These are phyloP conservation scores for Geosmithia putterillii DNA, from an alignment of 2,329 filamentous ascomycete species.

Conservation along the genomic window DNA sequence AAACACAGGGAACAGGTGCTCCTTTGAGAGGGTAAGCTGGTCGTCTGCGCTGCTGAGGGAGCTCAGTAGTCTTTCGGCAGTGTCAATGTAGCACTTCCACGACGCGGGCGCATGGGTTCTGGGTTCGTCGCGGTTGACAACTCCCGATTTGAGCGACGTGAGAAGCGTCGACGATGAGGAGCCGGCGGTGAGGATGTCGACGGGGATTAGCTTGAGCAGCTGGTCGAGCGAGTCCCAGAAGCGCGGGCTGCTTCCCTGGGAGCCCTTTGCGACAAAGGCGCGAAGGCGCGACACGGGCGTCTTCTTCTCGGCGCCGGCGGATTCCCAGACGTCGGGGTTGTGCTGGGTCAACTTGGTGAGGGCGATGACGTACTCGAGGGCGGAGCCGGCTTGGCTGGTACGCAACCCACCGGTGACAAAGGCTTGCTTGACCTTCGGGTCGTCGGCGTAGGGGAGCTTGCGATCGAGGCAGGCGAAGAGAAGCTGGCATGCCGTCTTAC, in stretches of 20 bases:
- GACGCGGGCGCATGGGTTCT: conserved; percentile 53
- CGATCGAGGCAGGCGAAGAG: conserved; percentile 34
- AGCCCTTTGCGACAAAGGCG: conserved; percentile 70
- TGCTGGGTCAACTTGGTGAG: conserved; percentile 52
- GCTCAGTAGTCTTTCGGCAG: conserved; percentile 40
- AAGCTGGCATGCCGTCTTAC: conserved; percentile 39
- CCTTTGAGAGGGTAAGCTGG: conserved; percentile 30
- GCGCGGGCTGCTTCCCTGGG: conserved; percentile 57
- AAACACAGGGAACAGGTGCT: conserved; percentile 40
- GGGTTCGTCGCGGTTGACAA: conserved; percentile 64
- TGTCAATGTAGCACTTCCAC: conserved; percentile 64
- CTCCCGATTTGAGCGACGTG: conserved; percentile 55
- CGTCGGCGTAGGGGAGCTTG: conserved; percentile 32
- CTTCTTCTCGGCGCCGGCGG: conserved; percentile 39
- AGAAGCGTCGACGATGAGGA: conserved; percentile 44
- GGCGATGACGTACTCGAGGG: conserved; percentile 55
- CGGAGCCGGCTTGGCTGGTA: conserved; percentile 60
- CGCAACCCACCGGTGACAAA: conserved; percentile 66
- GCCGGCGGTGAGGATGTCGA: conserved; percentile 32
- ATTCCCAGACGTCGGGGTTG: conserved; percentile 60
- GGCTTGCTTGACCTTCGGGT: conserved; percentile 37
- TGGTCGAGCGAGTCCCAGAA: conserved; percentile 62
- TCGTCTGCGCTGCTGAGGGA: conserved; percentile 32
- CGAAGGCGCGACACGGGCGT: conserved; percentile 45
- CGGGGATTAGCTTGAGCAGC: conserved; percentile 49